A percentile compares a stretch with the other conserved stretches of the same genome.
Evolutionary conservation across 1,284 basidiomycete species (phyloP).

Genomic region (Mixia osmundae): DNA sequence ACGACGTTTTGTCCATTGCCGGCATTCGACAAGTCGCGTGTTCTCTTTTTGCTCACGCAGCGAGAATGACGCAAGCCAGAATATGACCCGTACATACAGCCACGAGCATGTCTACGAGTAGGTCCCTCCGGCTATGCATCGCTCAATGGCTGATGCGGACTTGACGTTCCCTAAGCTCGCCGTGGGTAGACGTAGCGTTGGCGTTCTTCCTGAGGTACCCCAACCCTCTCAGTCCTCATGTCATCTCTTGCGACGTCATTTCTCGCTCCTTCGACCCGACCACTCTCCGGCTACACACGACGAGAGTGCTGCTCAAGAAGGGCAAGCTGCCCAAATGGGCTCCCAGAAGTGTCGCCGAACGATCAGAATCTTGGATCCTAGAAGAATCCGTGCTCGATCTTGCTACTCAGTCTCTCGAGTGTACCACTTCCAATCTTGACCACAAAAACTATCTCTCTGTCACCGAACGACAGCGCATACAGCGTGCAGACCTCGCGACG

Average conservation of each 20-base stretch:
- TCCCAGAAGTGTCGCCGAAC: conserved; percentile 2
- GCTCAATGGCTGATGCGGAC: too few relatives aligned
- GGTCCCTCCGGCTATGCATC: too few relatives aligned
- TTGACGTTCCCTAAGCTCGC: conserved; percentile 8
- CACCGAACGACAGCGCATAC: too few relatives aligned
- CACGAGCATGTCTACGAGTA: too few relatives aligned
- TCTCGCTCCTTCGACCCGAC: conserved; percentile 23
- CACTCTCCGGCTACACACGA: conserved; percentile 3
- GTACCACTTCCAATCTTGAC: conserved; percentile 7
- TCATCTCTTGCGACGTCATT: conserved; percentile 83
- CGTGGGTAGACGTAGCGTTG: conserved; percentile 69
- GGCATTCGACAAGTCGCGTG: too few relatives aligned
- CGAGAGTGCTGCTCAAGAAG: conserved; percentile 6
- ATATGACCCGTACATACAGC: too few relatives aligned
- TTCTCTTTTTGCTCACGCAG: too few relatives aligned
- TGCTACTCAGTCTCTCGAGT: not conserved
- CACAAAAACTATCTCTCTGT: too few relatives aligned
- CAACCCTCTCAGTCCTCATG: conserved; percentile 82
- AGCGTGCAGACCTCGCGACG: too few relatives aligned
- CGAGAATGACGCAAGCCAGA: too few relatives aligned
- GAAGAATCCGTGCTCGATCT: conserved; percentile 5
- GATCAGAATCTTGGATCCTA: conserved; percentile 8
- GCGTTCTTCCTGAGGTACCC: conserved; percentile 93
- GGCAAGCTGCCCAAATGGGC: conserved; percentile 9
- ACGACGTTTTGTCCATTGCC: too few relatives aligned